phyloP scores from a whole-genome alignment of 768 basidiomycete genomes.

The Mycena haematopus region DNA sequence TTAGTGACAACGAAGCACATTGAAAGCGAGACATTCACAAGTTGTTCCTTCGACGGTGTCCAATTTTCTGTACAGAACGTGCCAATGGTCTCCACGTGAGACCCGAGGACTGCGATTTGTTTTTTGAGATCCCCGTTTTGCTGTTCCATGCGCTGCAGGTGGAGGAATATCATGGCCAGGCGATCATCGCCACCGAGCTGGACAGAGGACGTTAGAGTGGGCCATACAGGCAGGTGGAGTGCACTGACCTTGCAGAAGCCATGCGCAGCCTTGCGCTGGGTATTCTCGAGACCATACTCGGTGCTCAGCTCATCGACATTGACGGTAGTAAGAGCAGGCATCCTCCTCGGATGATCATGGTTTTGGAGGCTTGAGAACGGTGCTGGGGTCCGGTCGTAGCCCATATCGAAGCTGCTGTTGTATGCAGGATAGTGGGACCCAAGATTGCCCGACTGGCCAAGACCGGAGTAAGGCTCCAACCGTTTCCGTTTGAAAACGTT shows the following conservation, averaged over 20 bases:
- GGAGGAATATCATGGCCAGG: neutral
- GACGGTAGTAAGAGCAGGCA: neutral
- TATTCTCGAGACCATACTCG: neutral
- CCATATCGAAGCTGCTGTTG: neutral
- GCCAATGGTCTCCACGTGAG: neutral
- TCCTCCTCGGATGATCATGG: neutral
- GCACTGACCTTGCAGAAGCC: neutral
- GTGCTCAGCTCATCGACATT: constrained; percentile 1
- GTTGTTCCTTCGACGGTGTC: neutral
- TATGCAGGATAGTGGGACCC: neutral
- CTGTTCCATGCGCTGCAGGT: neutral
- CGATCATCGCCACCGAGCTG: neutral
- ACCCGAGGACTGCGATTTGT: neutral
- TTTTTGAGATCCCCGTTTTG: neutral
- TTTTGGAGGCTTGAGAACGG: neutral
- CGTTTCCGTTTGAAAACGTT: too few species aligned
- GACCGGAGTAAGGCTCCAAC: too few species aligned
- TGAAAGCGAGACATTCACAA: neutral
- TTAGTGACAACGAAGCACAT: neutral
- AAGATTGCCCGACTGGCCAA: neutral
- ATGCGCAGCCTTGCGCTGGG: neutral
- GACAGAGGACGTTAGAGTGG: neutral
- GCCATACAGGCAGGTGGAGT: too few species aligned
- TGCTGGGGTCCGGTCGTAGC: neutral
- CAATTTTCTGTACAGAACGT: neutral